Evolutionary conservation across 2,329 filamentous ascomycete species (phyloP), one percentile per base, ranked within the genome.

Genomic region (Ceratocystis lukuohia): DNA sequence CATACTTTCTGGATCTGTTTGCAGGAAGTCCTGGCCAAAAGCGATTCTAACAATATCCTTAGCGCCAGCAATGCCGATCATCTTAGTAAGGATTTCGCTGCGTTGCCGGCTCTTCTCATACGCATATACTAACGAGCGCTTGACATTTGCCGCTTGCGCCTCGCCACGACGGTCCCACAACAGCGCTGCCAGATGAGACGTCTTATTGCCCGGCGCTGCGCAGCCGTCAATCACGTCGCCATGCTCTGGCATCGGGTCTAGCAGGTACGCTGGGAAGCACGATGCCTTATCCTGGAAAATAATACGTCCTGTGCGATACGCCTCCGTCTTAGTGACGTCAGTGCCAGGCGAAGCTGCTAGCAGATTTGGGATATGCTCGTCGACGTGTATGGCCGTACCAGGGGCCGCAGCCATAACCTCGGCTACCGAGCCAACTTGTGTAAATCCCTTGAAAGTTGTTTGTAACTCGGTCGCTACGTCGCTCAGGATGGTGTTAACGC

Each of bases 241-340:
- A 69, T 87, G 83, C 67, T 83, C 79, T 7, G 84, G 77, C 0
- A 77, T 77, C 0, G 88, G 85, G 64, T 96, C 81, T 0, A 99
- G 79, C 2, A 99, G 79, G 73, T 94, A 94, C 0, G 93, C 94
- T 0, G 94, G 94, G 72, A 99, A 96, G 73, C 94, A 99, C 0
- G 92, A 96, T 0, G 94, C 93, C 75, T 96, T 97, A 73, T 97
- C 94, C 74, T 99, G 94, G 28, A 97, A 78, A 68, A 97, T 96
- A 65, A 97, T 84, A 61, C 85, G 82, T 0, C 93, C 93, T 0
- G 82, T 78, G 15, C 78, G 81, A 74, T 97, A 97, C 0, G 91
- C 88, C 15, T 82, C 76, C 6, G 84, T 87, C 69, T 86, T 88
- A 22, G 85, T 87, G 56, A 96, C 79, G 72, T 96, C 89, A 46